phyloP scores from a whole-genome alignment of 305 asterid genomes.

The Andrographis paniculata region DNA sequence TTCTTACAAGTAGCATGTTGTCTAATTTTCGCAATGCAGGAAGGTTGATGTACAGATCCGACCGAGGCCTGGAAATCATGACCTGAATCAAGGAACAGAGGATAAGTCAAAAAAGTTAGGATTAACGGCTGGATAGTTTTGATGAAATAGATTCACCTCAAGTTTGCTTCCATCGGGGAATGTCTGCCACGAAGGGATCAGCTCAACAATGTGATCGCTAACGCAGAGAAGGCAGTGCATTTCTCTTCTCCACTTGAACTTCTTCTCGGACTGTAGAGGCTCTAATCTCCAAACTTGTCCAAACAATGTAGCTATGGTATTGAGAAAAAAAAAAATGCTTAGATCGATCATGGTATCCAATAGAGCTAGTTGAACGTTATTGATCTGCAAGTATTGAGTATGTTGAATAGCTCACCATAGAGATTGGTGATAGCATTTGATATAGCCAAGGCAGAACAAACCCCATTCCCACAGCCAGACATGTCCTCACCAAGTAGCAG shows the following conservation, averaged over 20 bases:
- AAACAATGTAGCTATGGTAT: constrained; percentile 66
- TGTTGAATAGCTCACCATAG: constrained; percentile 38
- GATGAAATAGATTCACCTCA: constrained; percentile 65
- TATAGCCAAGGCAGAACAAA: constrained; percentile 73
- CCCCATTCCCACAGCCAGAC: constrained; percentile 99
- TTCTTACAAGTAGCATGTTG: constrained; percentile 82
- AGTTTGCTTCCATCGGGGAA: constrained; percentile 73
- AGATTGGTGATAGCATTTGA: constrained; percentile 87
- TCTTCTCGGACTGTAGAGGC: constrained; percentile 69
- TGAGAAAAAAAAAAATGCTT: background rate
- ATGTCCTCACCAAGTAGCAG: constrained; percentile 95
- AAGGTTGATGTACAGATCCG: constrained; percentile 64
- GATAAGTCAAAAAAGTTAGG: too few species aligned
- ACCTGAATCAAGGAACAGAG: constrained; percentile 50
- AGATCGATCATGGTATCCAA: background rate
- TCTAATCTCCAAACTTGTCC: constrained; percentile 94
- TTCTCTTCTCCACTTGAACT: constrained; percentile 83
- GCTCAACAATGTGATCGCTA: constrained; percentile 76
- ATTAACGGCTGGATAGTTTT: too few species aligned
- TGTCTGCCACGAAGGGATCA: constrained; percentile 78
- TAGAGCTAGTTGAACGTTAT: too few species aligned
- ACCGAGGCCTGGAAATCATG: constrained; percentile 73
- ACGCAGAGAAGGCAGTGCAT: constrained; percentile 86
- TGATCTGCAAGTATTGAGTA: too few species aligned
- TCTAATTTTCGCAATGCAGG: constrained; percentile 95